phyloP scores from a whole-genome alignment of 2,329 filamentous ascomycete genomes.

The Trichoderma breve region DNA sequence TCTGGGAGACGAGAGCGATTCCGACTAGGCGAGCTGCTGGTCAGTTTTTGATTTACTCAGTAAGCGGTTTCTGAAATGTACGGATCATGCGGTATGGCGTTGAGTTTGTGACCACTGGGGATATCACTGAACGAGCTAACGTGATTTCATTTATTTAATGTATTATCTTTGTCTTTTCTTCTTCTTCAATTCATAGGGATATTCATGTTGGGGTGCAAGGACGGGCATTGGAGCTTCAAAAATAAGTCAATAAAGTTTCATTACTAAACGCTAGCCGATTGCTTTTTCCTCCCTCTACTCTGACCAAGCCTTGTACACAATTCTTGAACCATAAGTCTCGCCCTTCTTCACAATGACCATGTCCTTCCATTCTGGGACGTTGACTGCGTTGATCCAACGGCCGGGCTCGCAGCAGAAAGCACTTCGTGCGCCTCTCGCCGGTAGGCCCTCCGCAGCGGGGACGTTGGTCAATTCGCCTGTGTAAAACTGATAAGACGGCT shows the following conservation, averaged over 20 bases:
- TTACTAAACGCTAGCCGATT: neutral
- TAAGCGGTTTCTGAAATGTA: neutral
- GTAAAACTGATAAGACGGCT: slow-evolving; percentile 97
- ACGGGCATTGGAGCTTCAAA: neutral
- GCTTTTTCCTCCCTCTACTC: slow-evolving; percentile 60
- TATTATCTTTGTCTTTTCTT: neutral
- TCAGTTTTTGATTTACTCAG: slow-evolving; percentile 1
- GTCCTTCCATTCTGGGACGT: slow-evolving; percentile 73
- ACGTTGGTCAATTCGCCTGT: slow-evolving; percentile 84
- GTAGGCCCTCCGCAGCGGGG: slow-evolving; percentile 59
- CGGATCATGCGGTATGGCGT: neutral
- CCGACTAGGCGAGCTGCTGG: slow-evolving; percentile 42
- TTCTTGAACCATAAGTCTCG: slow-evolving; percentile 74
- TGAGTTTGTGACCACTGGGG: neutral
- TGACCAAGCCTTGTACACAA: slow-evolving; percentile 84
- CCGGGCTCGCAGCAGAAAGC: slow-evolving; percentile 93
- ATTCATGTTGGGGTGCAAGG: neutral
- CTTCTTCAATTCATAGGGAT: neutral
- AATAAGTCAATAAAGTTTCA: neutral
- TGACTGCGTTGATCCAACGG: slow-evolving; percentile 85
- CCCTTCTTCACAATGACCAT: slow-evolving; percentile 84
- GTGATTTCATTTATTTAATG: neutral
- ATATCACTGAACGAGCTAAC: neutral
- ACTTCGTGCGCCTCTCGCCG: slow-evolving; percentile 64
- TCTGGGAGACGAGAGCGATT: slow-evolving; percentile 67